Evolutionary conservation across 2,329 filamentous ascomycete species (phyloP).

Genomic region (Trichoderma aggressivum): DNA sequence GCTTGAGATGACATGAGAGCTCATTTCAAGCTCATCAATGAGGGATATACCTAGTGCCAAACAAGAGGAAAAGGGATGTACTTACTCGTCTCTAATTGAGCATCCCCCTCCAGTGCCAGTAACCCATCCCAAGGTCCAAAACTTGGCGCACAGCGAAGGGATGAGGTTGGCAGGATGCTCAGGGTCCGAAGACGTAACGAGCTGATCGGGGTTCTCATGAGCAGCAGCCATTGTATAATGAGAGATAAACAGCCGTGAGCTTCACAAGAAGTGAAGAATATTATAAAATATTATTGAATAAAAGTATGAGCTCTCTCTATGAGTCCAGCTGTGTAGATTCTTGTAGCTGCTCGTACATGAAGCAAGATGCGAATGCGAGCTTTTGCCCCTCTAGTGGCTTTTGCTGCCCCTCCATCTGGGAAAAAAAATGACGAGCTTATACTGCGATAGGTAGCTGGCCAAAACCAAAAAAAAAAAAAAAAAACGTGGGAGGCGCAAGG

Average conservation of each 20-base stretch:
- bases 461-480: too few relatives aligned
- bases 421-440: constrained; percentile 10
- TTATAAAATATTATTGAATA: not conserved
- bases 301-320: not conserved
- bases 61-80: constrained; percentile 15
- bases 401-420: constrained; percentile 1
- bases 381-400: constrained; percentile 1
- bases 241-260: too few relatives aligned
- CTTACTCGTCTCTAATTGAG: constrained; percentile 66
- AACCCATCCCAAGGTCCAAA: constrained; percentile 94
- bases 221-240: constrained; percentile 6
- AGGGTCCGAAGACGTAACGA: constrained; percentile 63
- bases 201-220: constrained; percentile 40
- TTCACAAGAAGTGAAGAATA: not conserved
- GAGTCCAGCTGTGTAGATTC: not conserved
- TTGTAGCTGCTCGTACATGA: not conserved
- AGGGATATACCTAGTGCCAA: not conserved
- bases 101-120: constrained; percentile 81
- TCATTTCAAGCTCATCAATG: not conserved
- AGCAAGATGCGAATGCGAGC: not conserved
- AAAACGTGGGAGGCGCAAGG: constrained; percentile 11
- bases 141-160: constrained; percentile 87
- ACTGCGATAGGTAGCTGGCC: not conserved
- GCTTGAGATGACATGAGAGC: not conserved
- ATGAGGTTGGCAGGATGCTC: constrained; percentile 94